These are phyloP conservation scores for Phytophthora rubi DNA, from an alignment of 352 stramenopile species.

Conservation along the genomic window DNA sequence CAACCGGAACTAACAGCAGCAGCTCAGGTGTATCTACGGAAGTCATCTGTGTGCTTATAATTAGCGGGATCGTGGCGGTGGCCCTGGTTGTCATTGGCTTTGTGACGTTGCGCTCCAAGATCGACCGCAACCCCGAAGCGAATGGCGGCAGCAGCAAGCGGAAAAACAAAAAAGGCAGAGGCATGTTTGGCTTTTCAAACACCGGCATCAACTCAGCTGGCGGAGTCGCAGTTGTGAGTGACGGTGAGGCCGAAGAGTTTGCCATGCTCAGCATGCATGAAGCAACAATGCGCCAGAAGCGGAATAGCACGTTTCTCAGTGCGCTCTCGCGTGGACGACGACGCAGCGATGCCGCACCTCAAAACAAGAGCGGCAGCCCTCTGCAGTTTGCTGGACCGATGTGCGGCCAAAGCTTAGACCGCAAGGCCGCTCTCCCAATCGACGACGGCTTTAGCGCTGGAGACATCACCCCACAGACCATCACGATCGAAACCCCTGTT, in stretches of 20 bases:
- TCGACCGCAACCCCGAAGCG: slow-evolving; percentile 34
- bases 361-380: slow-evolving; percentile 45
- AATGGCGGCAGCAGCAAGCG: slow-evolving; percentile 20
- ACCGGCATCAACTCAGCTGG: slow-evolving; percentile 34
- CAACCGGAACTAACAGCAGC: slow-evolving; percentile 22
- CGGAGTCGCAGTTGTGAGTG: slow-evolving; percentile 34
- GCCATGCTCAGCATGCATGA: slow-evolving; percentile 84
- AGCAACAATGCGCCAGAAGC: slow-evolving; percentile 54
- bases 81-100: slow-evolving; percentile 71
- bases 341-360: slow-evolving; percentile 22
- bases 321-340: slow-evolving; percentile 39
- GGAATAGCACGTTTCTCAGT: slow-evolving; percentile 60
- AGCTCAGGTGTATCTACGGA: slow-evolving; percentile 63
- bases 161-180: slow-evolving; percentile 31
- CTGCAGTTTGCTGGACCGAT: slow-evolving; percentile 60
- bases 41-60: slow-evolving; percentile 69
- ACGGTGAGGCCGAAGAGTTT: slow-evolving; percentile 71
- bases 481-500: slow-evolving; percentile 39
- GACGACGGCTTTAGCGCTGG: slow-evolving; percentile 25
- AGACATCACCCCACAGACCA: slow-evolving; percentile 34
- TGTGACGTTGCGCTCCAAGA: slow-evolving; percentile 63
- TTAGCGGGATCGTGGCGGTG: slow-evolving; percentile 71
- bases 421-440: slow-evolving; percentile 35
- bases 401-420: slow-evolving; percentile 53
- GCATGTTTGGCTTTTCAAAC: slow-evolving; percentile 46